Evolutionary conservation across 495 filamentous ascomycete species (phyloP).

Genomic region (Penicillium ucsense): DNA sequence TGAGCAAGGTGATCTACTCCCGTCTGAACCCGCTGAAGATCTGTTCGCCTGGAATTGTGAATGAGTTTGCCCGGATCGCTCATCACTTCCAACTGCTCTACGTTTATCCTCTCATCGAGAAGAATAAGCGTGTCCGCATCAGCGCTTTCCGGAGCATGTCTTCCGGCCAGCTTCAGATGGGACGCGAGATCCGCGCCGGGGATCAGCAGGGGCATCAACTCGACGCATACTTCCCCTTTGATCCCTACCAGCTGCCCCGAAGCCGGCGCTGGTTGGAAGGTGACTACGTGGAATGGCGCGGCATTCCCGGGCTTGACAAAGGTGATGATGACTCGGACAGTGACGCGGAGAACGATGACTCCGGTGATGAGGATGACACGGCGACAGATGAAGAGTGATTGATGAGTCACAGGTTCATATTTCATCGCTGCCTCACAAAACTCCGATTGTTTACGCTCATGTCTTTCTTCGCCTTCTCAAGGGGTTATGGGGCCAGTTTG

Average conservation of each 20-base stretch:
- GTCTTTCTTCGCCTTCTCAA: too few relatives aligned
- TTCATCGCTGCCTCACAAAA: too few relatives aligned
- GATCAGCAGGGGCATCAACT: conserved; percentile 66
- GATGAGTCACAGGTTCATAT: background rate
- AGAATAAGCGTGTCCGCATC: conserved; percentile 77
- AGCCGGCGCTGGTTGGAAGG: conserved; percentile 77
- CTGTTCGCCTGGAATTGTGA: conserved; percentile 85
- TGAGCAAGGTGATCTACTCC: conserved; percentile 68
- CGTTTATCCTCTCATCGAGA: conserved; percentile 76
- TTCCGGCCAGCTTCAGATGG: conserved; percentile 31
- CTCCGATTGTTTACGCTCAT: too few relatives aligned
- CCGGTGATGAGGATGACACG: conserved; percentile 24
- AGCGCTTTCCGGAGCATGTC: conserved; percentile 45
- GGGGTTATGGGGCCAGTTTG: too few relatives aligned
- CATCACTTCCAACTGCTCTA: conserved; percentile 78
- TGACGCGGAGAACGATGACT: conserved; percentile 21
- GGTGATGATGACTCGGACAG: conserved; percentile 46
- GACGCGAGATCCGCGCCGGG: conserved; percentile 53
- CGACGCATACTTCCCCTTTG: conserved; percentile 94
- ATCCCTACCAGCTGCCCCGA: conserved; percentile 80
- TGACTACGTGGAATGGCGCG: conserved; percentile 79
- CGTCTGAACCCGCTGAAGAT: conserved; percentile 92
- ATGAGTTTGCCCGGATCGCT: conserved; percentile 79
- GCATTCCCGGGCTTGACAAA: conserved; percentile 58
- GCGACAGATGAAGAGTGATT: conserved; percentile 33